phyloP scores from a whole-genome alignment of 164 flowering plant genomes.

The Tetracentron sinense region DNA sequence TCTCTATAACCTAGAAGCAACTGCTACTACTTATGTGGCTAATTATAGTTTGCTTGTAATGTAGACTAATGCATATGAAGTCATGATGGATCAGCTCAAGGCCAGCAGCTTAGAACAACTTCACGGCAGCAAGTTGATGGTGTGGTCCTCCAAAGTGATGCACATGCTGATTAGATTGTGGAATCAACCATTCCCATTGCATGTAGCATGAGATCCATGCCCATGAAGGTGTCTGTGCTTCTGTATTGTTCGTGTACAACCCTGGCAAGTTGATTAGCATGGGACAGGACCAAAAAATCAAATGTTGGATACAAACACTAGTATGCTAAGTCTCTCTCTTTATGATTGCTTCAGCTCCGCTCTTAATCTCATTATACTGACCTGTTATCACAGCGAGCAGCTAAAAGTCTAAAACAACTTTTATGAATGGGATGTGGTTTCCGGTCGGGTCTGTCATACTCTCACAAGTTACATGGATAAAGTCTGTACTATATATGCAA shows the following conservation, averaged over 20 bases:
- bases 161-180: slow-evolving; percentile 66
- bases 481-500: slow-evolving; percentile 85
- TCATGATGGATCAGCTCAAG: slow-evolving; percentile 55
- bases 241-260: slow-evolving; percentile 65
- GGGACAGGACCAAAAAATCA: slow-evolving; percentile 78
- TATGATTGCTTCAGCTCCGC: slow-evolving; percentile 81
- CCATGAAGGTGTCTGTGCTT: slow-evolving; percentile 88
- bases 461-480: slow-evolving; percentile 90
- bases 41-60: not conserved
- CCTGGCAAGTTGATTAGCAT: slow-evolving; percentile 75
- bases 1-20: not conserved
- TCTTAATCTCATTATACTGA: slow-evolving; percentile 71
- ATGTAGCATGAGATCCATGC: slow-evolving; percentile 68
- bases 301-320: slow-evolving; percentile 85
- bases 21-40: not conserved
- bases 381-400: slow-evolving; percentile 84
- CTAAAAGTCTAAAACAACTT: slow-evolving; percentile 80
- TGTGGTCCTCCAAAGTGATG: slow-evolving; percentile 75
- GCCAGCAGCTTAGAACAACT: slow-evolving; percentile 64
- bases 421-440: slow-evolving; percentile 78
- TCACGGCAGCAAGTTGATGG: slow-evolving; percentile 93
- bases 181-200: slow-evolving; percentile 58
- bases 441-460: slow-evolving; percentile 80
- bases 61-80: slow-evolving; percentile 85
- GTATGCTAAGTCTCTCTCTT: slow-evolving; percentile 46